Percentiles rank a stretch among this genome's conserved stretches.
phyloP scores from a whole-genome alignment of 805 yeast species.

The Kuraishia hungarica region DNA sequence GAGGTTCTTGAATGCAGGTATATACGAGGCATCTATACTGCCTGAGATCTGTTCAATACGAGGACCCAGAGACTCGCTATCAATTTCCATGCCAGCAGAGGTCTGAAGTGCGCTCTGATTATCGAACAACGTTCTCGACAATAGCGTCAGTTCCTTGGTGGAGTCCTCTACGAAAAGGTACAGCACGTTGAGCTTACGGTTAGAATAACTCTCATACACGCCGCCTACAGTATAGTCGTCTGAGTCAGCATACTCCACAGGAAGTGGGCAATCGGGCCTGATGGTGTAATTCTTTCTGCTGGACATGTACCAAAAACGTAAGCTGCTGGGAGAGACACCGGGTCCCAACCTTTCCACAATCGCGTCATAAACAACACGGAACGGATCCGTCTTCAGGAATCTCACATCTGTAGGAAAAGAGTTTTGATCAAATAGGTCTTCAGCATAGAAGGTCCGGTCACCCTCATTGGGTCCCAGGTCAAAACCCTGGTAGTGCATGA shows the following conservation, averaged over 20 bases:
- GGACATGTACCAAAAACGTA: conserved; percentile 58
- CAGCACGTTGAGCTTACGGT: conserved; percentile 9
- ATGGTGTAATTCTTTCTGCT: conserved; percentile 65
- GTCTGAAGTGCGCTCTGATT: background rate
- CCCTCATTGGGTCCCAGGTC: conserved; percentile 65
- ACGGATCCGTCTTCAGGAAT: conserved; percentile 47
- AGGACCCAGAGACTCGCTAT: conserved; percentile 14
- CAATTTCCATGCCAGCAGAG: background rate
- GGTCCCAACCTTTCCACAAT: conserved; percentile 35
- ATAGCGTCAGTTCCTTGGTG: conserved; percentile 28
- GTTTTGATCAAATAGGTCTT: conserved; percentile 36
- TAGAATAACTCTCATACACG: conserved; percentile 37
- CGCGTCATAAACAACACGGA: conserved; percentile 39
- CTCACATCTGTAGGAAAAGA: conserved; percentile 41
- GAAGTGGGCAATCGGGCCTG: conserved; percentile 45
- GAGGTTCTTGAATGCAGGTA: conserved; percentile 13
- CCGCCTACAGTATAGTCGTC: conserved; percentile 35
- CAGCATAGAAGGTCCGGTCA: conserved; percentile 33
- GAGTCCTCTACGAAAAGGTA: conserved; percentile 58
- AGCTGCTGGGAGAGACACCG: conserved; percentile 20
- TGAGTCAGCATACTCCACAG: conserved; percentile 7
- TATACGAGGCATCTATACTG: conserved; percentile 5
- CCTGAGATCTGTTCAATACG: conserved; percentile 8
- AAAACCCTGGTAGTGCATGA: conserved; percentile 58
- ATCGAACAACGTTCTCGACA: conserved; percentile 11